Conservation (phyloP, 2,329 filamentous ascomycete species). For the Lecanicillium sp. region DNA sequence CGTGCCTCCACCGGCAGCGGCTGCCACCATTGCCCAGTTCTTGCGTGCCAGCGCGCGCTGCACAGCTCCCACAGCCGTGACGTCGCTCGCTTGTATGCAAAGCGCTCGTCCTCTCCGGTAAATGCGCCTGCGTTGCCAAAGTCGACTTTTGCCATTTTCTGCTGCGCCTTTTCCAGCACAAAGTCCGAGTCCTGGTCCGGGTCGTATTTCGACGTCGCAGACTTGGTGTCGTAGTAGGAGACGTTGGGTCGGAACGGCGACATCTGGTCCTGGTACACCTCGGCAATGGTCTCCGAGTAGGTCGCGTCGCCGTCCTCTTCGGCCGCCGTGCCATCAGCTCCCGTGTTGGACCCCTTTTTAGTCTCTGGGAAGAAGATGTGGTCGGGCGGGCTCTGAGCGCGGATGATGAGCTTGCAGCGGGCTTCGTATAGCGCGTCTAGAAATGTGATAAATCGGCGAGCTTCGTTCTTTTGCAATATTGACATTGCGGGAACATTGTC, state of each 20-base stretch:
- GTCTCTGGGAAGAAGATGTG: conserved; percentile 70
- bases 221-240: conserved; percentile 52
- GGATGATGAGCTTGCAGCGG: conserved; percentile 67
- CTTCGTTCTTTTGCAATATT: conserved; percentile 69
- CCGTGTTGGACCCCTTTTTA: conserved; percentile 18
- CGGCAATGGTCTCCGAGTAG: conserved; percentile 42
- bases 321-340: conserved; percentile 16
- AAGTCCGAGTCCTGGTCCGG: conserved; percentile 54
- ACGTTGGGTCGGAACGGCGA: conserved; percentile 76
- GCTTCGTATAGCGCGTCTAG: conserved; percentile 77
- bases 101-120: conserved; percentile 75
- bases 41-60: conserved; percentile 62
- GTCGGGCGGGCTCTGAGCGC: conserved; percentile 63
- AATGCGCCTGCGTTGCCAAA: conserved; percentile 64
- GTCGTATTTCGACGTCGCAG: conserved; percentile 43
- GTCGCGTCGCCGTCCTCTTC: conserved; percentile 32
- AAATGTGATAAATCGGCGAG: conserved; percentile 71
- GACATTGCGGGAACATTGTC: conserved; percentile 63
- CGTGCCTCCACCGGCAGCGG: conserved; percentile 58
- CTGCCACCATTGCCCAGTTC: conserved; percentile 63
- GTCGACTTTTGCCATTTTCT: conserved; percentile 42
- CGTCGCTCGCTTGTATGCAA: conserved; percentile 71
- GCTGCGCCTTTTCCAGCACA: conserved; percentile 29
- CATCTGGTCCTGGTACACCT: conserved; percentile 72
- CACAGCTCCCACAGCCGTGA: conserved; percentile 82